These are phyloP conservation scores for Sanguinoderma infundibulare DNA, from an alignment of 1,284 basidiomycete species.

Conservation along the genomic window DNA sequence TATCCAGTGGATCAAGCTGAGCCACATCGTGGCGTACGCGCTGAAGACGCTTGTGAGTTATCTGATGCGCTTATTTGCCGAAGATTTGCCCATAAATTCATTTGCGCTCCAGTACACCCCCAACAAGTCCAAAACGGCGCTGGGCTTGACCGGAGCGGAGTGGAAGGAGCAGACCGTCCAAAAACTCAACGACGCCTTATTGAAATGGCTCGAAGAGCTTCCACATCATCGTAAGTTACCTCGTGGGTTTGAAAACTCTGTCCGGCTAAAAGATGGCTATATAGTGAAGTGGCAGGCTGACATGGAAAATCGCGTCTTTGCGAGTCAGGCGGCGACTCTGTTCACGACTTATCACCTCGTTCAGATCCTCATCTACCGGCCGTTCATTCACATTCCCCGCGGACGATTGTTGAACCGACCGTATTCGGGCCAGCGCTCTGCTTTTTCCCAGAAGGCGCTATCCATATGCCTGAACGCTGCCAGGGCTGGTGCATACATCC, in stretches of 20 bases:
- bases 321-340: conserved; percentile 72
- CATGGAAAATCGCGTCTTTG: conserved; percentile 52
- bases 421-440: conserved; percentile 27
- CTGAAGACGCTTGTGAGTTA: conserved; percentile 69
- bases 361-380: conserved; percentile 76
- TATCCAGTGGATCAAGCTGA: conserved; percentile 69
- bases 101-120: conserved; percentile 67
- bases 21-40: conserved; percentile 73
- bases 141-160: conserved; percentile 52
- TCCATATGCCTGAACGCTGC: conserved; percentile 72
- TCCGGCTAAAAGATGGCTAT: conserved; percentile 1
- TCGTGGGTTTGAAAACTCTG: not conserved
- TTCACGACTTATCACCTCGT: conserved; percentile 73
- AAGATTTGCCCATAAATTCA: not conserved
- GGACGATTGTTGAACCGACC: conserved; percentile 21
- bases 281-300: conserved; percentile 73
- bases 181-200: conserved; percentile 71
- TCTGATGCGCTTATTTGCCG: not conserved
- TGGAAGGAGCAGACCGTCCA: conserved; percentile 68
- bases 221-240: conserved; percentile 64
- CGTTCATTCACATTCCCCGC: conserved; percentile 59
- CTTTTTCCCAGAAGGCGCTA: conserved; percentile 53
- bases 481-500: conserved; percentile 63
- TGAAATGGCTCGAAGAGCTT: conserved; percentile 73
- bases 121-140: conserved; percentile 61